These are phyloP conservation scores for Mimosa pudica DNA, from an alignment of 306 rosid species.

Conservation along the genomic window DNA sequence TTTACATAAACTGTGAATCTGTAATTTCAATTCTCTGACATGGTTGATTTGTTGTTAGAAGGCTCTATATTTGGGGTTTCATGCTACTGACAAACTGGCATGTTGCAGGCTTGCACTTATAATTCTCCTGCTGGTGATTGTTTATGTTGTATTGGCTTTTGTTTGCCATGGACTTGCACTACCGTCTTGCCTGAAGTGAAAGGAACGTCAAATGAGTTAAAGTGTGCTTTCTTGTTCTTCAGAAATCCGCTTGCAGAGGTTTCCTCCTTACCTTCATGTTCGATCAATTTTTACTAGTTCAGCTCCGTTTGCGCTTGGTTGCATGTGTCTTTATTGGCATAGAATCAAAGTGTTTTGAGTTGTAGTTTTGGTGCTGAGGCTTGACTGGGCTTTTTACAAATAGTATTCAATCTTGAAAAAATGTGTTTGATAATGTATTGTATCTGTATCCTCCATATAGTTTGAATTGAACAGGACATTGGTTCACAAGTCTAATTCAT, in stretches of 20 bases:
- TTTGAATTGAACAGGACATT: slow-evolving; percentile 31
- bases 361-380: slow-evolving; percentile 40
- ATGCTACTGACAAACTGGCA: slow-evolving; percentile 34
- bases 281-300: slow-evolving; percentile 42
- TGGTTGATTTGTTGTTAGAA: slow-evolving; percentile 5
- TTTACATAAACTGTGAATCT: not conserved
- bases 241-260: slow-evolving; percentile 39
- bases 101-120: slow-evolving; percentile 84
- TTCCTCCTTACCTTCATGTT: slow-evolving; percentile 34
- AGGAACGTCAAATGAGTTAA: slow-evolving; percentile 28
- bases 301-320: slow-evolving; percentile 42
- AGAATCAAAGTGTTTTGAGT: slow-evolving; percentile 43
- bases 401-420: not conserved
- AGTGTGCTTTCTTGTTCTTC: slow-evolving; percentile 35
- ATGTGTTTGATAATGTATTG: slow-evolving; percentile 19
- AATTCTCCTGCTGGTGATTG: slow-evolving; percentile 68
- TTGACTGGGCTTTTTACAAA: slow-evolving; percentile 30
- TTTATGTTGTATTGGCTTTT: slow-evolving; percentile 75
- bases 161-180: slow-evolving; percentile 87
- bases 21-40: not conserved
- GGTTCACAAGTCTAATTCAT: slow-evolving; percentile 17
- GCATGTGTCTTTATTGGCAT: slow-evolving; percentile 41
- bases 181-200: slow-evolving; percentile 72
- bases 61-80: slow-evolving; percentile 17
- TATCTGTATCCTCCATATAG: slow-evolving; percentile 4